Conservation (phyloP, 768 basidiomycete genomes). For the Lepiota subincarnata region DNA sequence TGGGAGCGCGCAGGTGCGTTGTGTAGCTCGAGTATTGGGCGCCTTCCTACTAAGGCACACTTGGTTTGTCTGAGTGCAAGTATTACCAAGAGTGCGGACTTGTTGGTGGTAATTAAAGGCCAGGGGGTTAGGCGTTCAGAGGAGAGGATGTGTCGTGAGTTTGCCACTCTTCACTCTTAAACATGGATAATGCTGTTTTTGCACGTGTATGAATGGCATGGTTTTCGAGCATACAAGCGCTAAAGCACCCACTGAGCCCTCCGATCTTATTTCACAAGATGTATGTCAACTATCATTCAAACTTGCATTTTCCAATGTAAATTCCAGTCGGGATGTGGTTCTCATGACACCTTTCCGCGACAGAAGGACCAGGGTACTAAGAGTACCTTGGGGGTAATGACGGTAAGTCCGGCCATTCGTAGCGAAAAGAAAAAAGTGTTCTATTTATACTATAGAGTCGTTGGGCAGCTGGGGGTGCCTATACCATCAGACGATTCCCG, state of each 20-base stretch:
- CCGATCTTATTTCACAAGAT: background rate
- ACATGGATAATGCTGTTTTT: constrained; percentile 8
- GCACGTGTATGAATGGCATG: constrained; percentile 7
- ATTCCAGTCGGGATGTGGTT: background rate
- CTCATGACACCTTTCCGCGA: background rate
- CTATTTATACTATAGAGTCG: background rate
- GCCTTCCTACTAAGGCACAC: constrained; percentile 41
- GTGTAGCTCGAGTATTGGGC: constrained; percentile 41
- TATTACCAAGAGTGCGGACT: constrained; percentile 24
- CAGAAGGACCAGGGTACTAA: background rate
- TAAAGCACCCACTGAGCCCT: background rate
- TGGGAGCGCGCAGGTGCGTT: constrained; percentile 57
- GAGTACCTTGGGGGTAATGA: background rate
- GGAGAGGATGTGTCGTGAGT: constrained; percentile 44
- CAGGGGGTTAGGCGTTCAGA: background rate
- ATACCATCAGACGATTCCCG: background rate
- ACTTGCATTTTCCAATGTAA: background rate
- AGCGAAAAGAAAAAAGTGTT: background rate
- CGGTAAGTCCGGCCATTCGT: background rate
- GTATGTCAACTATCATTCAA: constrained; percentile 5
- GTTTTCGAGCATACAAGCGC: background rate
- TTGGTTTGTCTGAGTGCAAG: constrained; percentile 25
- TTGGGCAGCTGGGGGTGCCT: background rate
- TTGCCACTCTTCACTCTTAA: constrained; percentile 37
- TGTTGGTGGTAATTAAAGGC: constrained; percentile 18